These are phyloP conservation scores for Neonectria punicea DNA, from an alignment of 2,329 filamentous ascomycete genomes.

Conservation along the genomic window DNA sequence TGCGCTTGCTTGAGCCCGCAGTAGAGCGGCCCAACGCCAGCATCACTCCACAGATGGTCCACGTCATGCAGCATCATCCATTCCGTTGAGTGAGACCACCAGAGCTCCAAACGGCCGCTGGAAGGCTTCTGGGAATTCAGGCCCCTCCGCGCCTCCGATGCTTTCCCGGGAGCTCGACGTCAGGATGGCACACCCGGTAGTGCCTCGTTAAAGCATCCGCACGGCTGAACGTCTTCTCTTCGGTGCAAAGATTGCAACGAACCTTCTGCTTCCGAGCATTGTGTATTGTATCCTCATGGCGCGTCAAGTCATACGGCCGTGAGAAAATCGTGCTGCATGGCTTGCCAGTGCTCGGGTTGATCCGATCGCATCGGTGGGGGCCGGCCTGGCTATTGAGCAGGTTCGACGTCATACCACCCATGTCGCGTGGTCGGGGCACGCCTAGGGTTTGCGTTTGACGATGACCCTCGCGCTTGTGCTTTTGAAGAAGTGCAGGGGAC, in stretches of 20 bases:
- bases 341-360: conserved; percentile 95
- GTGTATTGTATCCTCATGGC: conserved; percentile 98
- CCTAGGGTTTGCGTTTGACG: conserved; percentile 71
- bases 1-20: conserved; percentile 27
- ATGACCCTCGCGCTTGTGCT: conserved; percentile 95
- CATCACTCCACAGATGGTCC: conserved; percentile 29
- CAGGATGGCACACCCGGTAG: conserved; percentile 93
- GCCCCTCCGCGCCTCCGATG: conserved; percentile 50
- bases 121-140: conserved; percentile 21
- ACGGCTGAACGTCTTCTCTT: conserved; percentile 96
- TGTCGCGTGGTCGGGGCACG: conserved; percentile 42
- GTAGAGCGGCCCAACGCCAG: conserved; percentile 33
- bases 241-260: conserved; percentile 89
- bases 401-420: conserved; percentile 59
- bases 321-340: conserved; percentile 96
- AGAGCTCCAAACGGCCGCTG: conserved; percentile 2
- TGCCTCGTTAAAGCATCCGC: conserved; percentile 95
- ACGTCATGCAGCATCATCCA: conserved; percentile 45
- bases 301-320: conserved; percentile 92
- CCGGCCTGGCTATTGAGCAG: conserved; percentile 88
- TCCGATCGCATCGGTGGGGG: conserved; percentile 90
- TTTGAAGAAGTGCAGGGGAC: conserved; percentile 85
- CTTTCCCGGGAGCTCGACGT: conserved; percentile 82
- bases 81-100: conserved; percentile 22
- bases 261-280: conserved; percentile 95